Evolutionary conservation across 768 basidiomycete species (phyloP).

Genomic region (Rhodotorula toruloides): DNA sequence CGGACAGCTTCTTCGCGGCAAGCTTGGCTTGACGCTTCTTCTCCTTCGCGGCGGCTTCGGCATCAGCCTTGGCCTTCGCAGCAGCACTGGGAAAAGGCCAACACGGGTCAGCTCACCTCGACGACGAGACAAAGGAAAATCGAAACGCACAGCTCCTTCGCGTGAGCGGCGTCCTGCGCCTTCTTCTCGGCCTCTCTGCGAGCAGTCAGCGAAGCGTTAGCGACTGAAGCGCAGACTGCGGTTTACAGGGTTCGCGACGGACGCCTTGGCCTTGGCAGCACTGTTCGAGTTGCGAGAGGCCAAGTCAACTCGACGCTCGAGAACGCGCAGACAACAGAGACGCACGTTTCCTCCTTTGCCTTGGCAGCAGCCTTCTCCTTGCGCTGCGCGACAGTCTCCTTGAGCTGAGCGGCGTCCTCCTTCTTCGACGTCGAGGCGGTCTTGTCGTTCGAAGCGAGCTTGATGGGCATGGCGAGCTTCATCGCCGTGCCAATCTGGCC

Average conservation of each 20-base stretch:
- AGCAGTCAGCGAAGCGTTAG: no score
- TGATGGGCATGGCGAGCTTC: constrained; percentile 1
- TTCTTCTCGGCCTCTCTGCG: no score
- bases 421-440: neutral
- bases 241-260: neutral
- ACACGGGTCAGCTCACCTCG: neutral
- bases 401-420: neutral
- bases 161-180: neutral
- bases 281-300: no score
- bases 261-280: neutral
- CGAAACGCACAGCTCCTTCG: neutral
- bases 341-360: neutral
- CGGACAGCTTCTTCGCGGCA: neutral
- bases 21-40: neutral
- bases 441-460: no score
- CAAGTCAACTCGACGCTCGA: no score
- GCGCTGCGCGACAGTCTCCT: neutral
- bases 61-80: neutral
- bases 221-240: neutral
- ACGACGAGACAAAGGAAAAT: neutral
- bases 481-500: constrained; percentile 15
- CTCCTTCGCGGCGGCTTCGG: neutral
- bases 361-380: neutral
- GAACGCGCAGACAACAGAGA: no score
- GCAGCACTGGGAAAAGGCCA: neutral